Conservation (phyloP, 1,284 basidiomycete genomes). For the Sporisorium iseilematis-ciliati region DNA sequence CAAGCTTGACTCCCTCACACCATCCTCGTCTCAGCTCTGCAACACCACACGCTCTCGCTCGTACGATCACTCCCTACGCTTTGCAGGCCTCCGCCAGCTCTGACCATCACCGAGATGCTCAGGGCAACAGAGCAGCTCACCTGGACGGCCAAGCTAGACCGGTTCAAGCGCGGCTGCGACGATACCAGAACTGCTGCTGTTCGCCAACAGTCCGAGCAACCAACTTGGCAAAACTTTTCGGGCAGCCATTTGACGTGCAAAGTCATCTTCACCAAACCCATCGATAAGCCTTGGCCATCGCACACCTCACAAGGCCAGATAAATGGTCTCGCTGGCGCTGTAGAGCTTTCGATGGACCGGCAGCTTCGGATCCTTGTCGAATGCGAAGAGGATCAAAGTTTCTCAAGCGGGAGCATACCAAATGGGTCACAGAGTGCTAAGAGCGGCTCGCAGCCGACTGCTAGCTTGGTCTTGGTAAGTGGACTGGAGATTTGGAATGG, state of each 20-base stretch:
- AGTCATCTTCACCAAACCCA: slow-evolving; percentile 30
- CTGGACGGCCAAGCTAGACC: slow-evolving; percentile 24
- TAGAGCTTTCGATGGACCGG: background rate
- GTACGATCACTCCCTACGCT: too few relatives aligned
- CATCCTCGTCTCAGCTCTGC: background rate
- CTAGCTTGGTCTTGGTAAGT: slow-evolving; percentile 22
- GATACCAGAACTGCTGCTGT: background rate
- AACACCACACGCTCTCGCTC: background rate
- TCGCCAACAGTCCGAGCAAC: background rate
- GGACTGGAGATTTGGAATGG: background rate
- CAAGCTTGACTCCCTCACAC: too few relatives aligned
- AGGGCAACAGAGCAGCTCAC: slow-evolving; percentile 24
- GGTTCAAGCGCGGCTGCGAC: slow-evolving; percentile 21
- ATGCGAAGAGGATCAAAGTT: slow-evolving; percentile 2
- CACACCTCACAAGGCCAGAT: background rate
- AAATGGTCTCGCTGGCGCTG: background rate
- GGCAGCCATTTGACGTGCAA: slow-evolving; percentile 29
- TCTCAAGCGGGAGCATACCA: background rate
- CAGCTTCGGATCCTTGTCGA: slow-evolving; percentile 30
- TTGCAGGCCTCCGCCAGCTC: background rate
- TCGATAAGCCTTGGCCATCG: slow-evolving; percentile 8
- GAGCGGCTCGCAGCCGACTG: slow-evolving; percentile 15
- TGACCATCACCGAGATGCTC: background rate
- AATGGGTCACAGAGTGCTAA: background rate
- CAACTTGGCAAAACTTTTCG: slow-evolving; percentile 29